Conservation (phyloP, 169 alveolate genomes). For the Eimeria mitis region DNA sequence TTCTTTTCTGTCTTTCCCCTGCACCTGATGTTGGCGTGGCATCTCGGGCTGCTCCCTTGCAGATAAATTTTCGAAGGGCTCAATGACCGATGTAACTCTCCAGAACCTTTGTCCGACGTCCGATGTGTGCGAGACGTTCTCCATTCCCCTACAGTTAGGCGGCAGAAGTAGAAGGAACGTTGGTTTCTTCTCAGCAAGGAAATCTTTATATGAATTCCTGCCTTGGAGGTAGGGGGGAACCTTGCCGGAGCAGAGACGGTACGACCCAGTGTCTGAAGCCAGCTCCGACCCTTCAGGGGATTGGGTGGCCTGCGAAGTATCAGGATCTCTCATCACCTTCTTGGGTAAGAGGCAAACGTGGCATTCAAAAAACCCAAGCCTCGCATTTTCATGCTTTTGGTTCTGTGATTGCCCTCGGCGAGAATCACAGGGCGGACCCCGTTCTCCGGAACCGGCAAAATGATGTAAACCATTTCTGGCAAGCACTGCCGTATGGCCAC, state of each 20-base stretch:
- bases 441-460: not conserved
- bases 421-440: not conserved
- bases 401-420: not conserved
- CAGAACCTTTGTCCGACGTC: not conserved
- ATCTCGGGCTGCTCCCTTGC: not conserved
- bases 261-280: not conserved
- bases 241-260: constrained; percentile 9
- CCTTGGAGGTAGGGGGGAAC: not conserved
- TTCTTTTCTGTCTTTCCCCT: not conserved
- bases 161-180: constrained; percentile 37
- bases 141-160: not conserved
- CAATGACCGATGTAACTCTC: constrained; percentile 54
- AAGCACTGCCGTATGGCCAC: not conserved
- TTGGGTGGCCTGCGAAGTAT: not conserved
- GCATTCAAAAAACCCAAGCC: constrained; percentile 50
- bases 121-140: not conserved
- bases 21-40: not conserved
- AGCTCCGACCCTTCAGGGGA: not conserved
- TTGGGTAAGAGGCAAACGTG: constrained; percentile 48
- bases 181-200: not conserved
- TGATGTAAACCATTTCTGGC: not conserved
- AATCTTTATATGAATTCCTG: not conserved
- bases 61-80: not conserved
- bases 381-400: not conserved
- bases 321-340: not conserved